Base-by-base conservation (phyloP, 768 basidiomycete genomes). In the Podaxis rugospora region DNA sequence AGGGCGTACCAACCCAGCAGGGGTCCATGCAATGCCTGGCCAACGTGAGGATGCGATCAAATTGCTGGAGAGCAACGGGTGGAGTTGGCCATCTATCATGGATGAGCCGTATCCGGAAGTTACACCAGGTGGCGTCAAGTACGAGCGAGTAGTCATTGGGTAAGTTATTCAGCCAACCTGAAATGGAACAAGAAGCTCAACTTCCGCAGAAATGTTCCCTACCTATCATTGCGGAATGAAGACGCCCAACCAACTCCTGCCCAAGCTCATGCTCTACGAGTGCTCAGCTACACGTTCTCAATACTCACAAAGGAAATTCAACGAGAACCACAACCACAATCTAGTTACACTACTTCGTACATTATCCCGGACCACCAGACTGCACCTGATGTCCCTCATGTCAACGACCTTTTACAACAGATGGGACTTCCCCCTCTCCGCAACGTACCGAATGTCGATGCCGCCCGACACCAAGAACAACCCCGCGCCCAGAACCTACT, bases 211-310 rank as follows among this genome's bases (percentile, higher is more conserved):
- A 80, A 78, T 4, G 74, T 82, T 55, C 68, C 77, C 1, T 90
- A 83, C 68, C 77, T 91, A 23, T 77, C 77, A 27, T 78, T 90
- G 27, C 62, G 65, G 2, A 77, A 79, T 13, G 74, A 80, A 21
- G 70, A 72, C 40, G 78, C 71, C 35, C 70, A 67, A 50, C 87
- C 89, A 1, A 86, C 83, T 32, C 72, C 81, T n/a, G 67, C 76
- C 44, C 90, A 92, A 68, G 64, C 74, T 11, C 88, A 89, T 67
- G 87, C 89, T 2, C 74, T 91, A 47, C 78, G 82, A 58, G 80
- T 90, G 14, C 78, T 91, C 4, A 80, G 84, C 37, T 76, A 78
- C 65, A 87, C 87, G 36, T 86, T 80, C 71, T 76, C 77, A 37
- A 74, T 83, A 39, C 70, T 83, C 52, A 71, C 75, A 16, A 69